These are phyloP conservation scores for Neurospora cerealis DNA, from an alignment of 495 filamentous ascomycete species.

Conservation along the genomic window DNA sequence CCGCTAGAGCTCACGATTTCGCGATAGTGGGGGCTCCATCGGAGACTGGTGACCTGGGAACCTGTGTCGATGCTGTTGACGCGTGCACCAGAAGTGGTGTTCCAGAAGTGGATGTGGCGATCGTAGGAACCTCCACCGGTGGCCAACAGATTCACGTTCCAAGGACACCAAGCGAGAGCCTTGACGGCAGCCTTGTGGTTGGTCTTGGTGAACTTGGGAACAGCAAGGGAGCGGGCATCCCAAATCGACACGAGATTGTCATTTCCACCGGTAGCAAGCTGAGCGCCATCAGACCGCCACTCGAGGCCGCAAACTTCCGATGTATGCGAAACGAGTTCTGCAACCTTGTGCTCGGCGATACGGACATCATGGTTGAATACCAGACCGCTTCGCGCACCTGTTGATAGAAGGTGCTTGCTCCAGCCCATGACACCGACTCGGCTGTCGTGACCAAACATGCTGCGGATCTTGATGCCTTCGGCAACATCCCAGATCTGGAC, in stretches of 20 bases:
- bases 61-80: slow-evolving; percentile 99
- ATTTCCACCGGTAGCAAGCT: slow-evolving; percentile 94
- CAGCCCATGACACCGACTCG: slow-evolving; percentile 97
- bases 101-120: slow-evolving; percentile 99
- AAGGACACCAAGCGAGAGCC: slow-evolving; percentile 97
- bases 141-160: slow-evolving; percentile 93
- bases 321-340: slow-evolving; percentile 91
- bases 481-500: slow-evolving; percentile 99
- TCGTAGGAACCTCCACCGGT: slow-evolving; percentile 96
- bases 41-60: slow-evolving; percentile 87
- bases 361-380: slow-evolving; percentile 99
- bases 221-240: slow-evolving; percentile 85
- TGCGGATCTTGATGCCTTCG: slow-evolving; percentile 87
- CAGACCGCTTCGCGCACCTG: slow-evolving; percentile 86
- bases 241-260: slow-evolving; percentile 98
- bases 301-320: slow-evolving; percentile 97
- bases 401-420: slow-evolving; percentile 95
- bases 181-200: slow-evolving; percentile 99
- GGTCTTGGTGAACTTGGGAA: slow-evolving; percentile 97
- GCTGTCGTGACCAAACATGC: slow-evolving; percentile 95
- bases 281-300: slow-evolving; percentile 91
- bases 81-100: slow-evolving; percentile 89
- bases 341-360: slow-evolving; percentile 93
- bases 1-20: slow-evolving; percentile 96
- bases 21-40: slow-evolving; percentile 93